phyloP scores from a whole-genome alignment of 2,329 filamentous ascomycete species.

The Tothia fuscella region DNA sequence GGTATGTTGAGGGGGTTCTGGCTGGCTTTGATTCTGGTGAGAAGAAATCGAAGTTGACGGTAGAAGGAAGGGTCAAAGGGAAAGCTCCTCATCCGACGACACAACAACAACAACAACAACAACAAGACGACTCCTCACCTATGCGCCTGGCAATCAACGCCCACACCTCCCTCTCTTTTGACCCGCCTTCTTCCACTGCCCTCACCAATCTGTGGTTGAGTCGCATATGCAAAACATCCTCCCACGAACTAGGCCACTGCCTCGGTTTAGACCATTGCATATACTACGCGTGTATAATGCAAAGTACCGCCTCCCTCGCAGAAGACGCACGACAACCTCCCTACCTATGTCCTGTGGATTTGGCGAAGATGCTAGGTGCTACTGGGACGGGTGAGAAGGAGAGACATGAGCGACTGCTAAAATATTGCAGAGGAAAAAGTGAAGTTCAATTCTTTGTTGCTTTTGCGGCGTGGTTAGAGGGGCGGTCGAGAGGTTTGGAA shows the following conservation, averaged over 20 bases:
- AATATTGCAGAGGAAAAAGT: conserved; percentile 32
- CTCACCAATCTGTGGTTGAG: conserved; percentile 43
- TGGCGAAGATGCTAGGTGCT: conserved; percentile 37
- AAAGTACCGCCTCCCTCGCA: conserved; percentile 42
- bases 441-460: conserved; percentile 34
- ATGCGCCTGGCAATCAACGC: conserved; percentile 13
- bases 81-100: neutral
- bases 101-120: neutral
- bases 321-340: conserved; percentile 53
- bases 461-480: conserved; percentile 6
- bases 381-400: conserved; percentile 20
- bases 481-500: too few relatives aligned
- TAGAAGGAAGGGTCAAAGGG: neutral
- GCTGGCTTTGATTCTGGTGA: conserved; percentile 16
- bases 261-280: conserved; percentile 55
- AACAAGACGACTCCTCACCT: conserved; percentile 4
- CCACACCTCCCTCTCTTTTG: conserved; percentile 9
- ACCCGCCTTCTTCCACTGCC: conserved; percentile 14
- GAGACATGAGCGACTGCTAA: conserved; percentile 28
- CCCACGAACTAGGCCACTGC: conserved; percentile 57
- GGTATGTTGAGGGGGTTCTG: conserved; percentile 34
- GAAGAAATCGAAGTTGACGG: neutral
- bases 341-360: conserved; percentile 49
- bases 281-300: conserved; percentile 54
- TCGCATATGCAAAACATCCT: conserved; percentile 44